Conservation (phyloP, 805 yeast species). For the Wickerhamiella sorbophila region DNA sequence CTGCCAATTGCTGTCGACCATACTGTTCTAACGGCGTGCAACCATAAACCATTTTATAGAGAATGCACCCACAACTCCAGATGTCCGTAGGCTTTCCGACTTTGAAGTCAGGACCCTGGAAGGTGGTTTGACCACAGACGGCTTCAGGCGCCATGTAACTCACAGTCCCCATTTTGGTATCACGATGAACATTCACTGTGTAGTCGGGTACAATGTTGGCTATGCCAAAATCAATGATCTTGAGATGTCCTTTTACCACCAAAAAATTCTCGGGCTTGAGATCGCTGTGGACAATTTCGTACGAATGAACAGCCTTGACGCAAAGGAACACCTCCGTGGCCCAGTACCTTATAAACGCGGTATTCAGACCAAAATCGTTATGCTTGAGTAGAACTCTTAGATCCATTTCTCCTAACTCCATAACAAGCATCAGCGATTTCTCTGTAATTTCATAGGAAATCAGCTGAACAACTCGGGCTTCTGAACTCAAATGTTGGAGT, state of each 20-base stretch:
- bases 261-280: conserved; percentile 89
- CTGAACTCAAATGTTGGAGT: conserved; percentile 40
- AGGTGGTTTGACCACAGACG: conserved; percentile 38
- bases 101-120: conserved; percentile 34
- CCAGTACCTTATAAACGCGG: conserved; percentile 73
- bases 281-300: conserved; percentile 84
- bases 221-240: conserved; percentile 83
- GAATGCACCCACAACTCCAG: conserved; percentile 96
- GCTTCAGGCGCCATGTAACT: conserved; percentile 98
- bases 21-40: conserved; percentile 56
- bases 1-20: conserved; percentile 34
- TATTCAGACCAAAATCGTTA: conserved; percentile 41
- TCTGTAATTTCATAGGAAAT: conserved; percentile 58
- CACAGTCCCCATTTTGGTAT: conserved; percentile 87
- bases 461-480: conserved; percentile 63
- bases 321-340: conserved; percentile 73
- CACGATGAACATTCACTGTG: conserved; percentile 79
- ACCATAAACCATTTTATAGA: conserved; percentile 92
- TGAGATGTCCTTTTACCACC: conserved; percentile 67
- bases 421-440: conserved; percentile 46
- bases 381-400: conserved; percentile 63
- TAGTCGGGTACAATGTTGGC: conserved; percentile 89
- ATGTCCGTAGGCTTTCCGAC: conserved; percentile 93
- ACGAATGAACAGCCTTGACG: conserved; percentile 75
- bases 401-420: conserved; percentile 94